Evolutionary conservation across 768 basidiomycete genomes (phyloP).

Genomic region (Collybia mongolica): DNA sequence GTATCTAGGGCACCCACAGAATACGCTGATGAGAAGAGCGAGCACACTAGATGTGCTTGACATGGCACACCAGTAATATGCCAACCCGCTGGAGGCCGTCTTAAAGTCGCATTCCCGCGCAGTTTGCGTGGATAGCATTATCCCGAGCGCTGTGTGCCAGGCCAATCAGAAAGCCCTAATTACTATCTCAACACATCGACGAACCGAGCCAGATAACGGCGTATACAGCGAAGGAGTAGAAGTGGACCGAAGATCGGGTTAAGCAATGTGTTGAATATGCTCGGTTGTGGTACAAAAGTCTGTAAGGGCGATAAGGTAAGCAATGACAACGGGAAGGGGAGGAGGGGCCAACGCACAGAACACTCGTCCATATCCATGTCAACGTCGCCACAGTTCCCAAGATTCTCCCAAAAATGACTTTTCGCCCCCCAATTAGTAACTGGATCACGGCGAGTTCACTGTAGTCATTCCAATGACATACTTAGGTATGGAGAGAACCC

Average conservation of each 20-base stretch:
- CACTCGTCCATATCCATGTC: slow-evolving; percentile 33
- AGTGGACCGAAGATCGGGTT: slow-evolving; percentile 29
- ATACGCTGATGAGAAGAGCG: slow-evolving; percentile 29
- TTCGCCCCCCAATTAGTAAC: no score
- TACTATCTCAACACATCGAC: no score
- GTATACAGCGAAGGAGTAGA: slow-evolving; percentile 28
- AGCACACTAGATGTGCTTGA: slow-evolving; percentile 30
- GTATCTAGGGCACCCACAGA: slow-evolving; percentile 20
- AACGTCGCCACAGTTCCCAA: slow-evolving; percentile 25
- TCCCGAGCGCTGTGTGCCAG: background rate
- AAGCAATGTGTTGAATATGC: slow-evolving; percentile 27
- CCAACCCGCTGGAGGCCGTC: slow-evolving; percentile 11
- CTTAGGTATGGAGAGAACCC: slow-evolving; percentile 29
- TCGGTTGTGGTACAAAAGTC: slow-evolving; percentile 27
- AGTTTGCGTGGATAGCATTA: slow-evolving; percentile 32
- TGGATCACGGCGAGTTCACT: no score
- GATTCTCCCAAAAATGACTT: slow-evolving; percentile 31
- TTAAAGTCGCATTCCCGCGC: slow-evolving; percentile 27
- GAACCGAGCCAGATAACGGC: slow-evolving; percentile 31
- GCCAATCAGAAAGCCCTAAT: no score
- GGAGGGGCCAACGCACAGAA: slow-evolving; percentile 23
- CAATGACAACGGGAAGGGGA: background rate
- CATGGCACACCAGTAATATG: slow-evolving; percentile 26
- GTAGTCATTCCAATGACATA: slow-evolving; percentile 10
- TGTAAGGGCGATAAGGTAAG: slow-evolving; percentile 6